Evolutionary conservation across 805 yeast genomes (phyloP).

Genomic region (Blastobotrys attinorum): DNA sequence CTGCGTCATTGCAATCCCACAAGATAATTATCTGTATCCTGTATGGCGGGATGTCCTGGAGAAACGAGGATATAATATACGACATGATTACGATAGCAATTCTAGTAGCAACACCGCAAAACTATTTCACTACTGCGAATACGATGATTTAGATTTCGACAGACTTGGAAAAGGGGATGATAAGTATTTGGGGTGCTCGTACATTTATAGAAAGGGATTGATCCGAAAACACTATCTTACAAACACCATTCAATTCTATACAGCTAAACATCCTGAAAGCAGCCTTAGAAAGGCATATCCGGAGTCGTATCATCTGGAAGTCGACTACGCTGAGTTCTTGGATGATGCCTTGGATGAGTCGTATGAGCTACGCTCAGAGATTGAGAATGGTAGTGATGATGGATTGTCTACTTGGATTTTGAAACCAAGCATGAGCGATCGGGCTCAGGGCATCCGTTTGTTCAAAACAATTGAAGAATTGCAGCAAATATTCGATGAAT

Average conservation of each 20-base stretch:
- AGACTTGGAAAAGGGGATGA: conserved; percentile 35
- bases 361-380: conserved; percentile 76
- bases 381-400: conserved; percentile 38
- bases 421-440: conserved; percentile 95
- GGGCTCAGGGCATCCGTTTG: conserved; percentile 89
- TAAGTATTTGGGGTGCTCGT: conserved; percentile 64
- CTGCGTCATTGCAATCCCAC: conserved; percentile 2
- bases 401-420: conserved; percentile 59
- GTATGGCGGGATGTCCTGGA: conserved; percentile 14
- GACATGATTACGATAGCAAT: background rate
- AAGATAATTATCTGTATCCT: conserved; percentile 16
- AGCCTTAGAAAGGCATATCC: conserved; percentile 57
- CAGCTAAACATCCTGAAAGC: conserved; percentile 67
- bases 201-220: conserved; percentile 80
- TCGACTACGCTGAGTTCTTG: conserved; percentile 91
- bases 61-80: background rate
- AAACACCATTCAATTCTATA: conserved; percentile 69
- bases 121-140: conserved; percentile 77
- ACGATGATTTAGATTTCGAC: conserved; percentile 82
- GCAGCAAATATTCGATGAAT: conserved; percentile 75
- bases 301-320: conserved; percentile 68
- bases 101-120: conserved; percentile 25
- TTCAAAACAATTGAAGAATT: conserved; percentile 73
- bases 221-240: conserved; percentile 86
- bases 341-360: conserved; percentile 92